Base-by-base conservation (phyloP, 768 basidiomycete species). In the Boletus pseudopeckii region DNA sequence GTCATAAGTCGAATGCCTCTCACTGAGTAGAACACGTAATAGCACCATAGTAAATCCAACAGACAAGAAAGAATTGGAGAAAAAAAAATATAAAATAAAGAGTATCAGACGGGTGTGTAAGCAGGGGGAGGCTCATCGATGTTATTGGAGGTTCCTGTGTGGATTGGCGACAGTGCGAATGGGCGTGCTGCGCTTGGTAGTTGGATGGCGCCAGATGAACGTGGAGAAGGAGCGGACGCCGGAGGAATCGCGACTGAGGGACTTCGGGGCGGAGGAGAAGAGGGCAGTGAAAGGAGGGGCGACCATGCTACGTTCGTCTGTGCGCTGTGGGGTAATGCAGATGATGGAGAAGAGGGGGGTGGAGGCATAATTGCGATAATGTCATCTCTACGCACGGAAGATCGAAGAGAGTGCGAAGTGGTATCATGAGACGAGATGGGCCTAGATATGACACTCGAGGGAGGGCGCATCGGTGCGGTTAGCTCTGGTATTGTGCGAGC, bases 41-140 rank as follows among this genome's bases (percentile, higher is more conserved):
- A 47, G 18, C 1, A 52, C 24, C 45, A 6, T 10, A 10, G 32
- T 10, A 22, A 13, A 32, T 20, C 34, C 37, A 34, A 43, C 7
- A 17, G 20, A 49, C 10, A 41, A 15, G 40, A 9, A 20, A 4
- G 10, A 33, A 43, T n/a, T 18, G 1, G 37, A 46, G 18, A 30
- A 20, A 33, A 28, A 20, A 7, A 28, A 5, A 5, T 5, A 5
- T 7, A 26, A 6, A 26, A 1, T 3, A 4, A 24, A 45, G 18
- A 1, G 3, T n/a, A 14, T 69, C 28, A 59, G 2, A 57, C 4
- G 14, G 59, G 58, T 18, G 67, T 71, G 13, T 68, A 68, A 28
- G 69, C 62, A 13, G 67, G 67, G 11, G 67, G 67, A 28, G 67
- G 56, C 2, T 67, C 69, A 2, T 46, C 54, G 20, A 39, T 17